Conservation (phyloP, 2,329 filamentous ascomycete species). For the Colletotrichum sp. region DNA sequence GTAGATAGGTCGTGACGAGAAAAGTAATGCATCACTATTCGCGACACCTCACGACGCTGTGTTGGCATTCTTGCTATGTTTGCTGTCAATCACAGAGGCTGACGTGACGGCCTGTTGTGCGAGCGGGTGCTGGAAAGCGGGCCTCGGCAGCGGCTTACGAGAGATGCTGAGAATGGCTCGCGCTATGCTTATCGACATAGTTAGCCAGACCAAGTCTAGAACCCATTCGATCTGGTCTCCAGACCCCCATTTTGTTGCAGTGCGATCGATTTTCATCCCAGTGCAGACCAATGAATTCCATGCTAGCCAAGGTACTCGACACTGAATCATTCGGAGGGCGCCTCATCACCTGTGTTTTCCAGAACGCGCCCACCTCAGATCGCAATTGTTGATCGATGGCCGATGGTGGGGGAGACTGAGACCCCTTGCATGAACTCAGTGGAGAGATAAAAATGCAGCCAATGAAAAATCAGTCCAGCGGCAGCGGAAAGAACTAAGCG, state of each 20-base stretch:
- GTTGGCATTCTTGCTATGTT: background rate
- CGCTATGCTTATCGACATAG: background rate
- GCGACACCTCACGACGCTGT: background rate
- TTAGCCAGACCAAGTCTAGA: background rate
- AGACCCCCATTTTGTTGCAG: background rate
- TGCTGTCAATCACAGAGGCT: background rate
- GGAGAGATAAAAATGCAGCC: background rate
- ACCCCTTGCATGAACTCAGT: constrained; percentile 7
- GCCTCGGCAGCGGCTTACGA: background rate
- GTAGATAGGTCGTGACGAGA: background rate
- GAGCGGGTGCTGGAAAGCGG: background rate
- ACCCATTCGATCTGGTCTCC: background rate
- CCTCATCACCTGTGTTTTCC: background rate
- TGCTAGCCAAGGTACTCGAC: background rate
- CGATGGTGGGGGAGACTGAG: background rate
- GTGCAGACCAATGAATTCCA: background rate
- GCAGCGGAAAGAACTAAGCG: background rate
- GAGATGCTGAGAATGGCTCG: background rate
- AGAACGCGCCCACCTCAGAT: background rate
- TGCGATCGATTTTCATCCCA: background rate
- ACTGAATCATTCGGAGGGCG: background rate
- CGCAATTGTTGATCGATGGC: background rate
- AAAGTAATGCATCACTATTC: background rate
- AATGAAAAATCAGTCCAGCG: constrained; percentile 15
- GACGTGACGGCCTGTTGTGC: background rate